Evolutionary conservation across 169 alveolate genomes (phyloP), one percentile per base, ranked within the genome.

Genomic region (Plasmodium relictum): DNA sequence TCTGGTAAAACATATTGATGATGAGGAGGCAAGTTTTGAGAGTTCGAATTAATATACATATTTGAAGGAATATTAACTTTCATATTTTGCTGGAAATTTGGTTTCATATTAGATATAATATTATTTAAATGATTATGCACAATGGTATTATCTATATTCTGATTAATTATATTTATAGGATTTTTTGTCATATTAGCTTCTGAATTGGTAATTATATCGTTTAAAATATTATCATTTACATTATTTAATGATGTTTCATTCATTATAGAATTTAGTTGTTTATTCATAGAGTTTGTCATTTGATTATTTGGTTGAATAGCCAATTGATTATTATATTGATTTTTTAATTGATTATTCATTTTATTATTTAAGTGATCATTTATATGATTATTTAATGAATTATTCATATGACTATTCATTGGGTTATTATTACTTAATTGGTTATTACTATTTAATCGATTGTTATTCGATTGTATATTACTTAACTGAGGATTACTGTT

Each of bases 161-260:
- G 86, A 69, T 83, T 83, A 56, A 83, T 69, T 18, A 68, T 52
- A 69, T 83, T 83, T 50, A 83, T 44, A 16, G 91, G 14, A 58
- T 83, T 83, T 50, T 66, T 70, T 8, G 73, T 16, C 12, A n/a
- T 54, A n/a, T 44, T 39, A 14, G 16, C 45, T 54, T 83, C 86
- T 69, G 85, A 56, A 62, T 31, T 83, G 44, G 66, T 66, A 12
- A 83, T 58, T 10, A 56, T 66, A 22, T 83, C 91, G 37, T 69
- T 83, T 18, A 54, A 2, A 3, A 56, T 44, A 50, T 54, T 83
- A 63, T 70, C 71, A 54, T 54, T 58, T 54, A 73, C 14, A 56
- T 52, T 58, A 37, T 52, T 54, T 18, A 73, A 10, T 20, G 26
- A 9, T 2, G 87, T 10, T 10, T 54, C 85, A 56, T 56, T 44